Conservation (phyloP, 192 early-diverging fungal genomes). For the Chytriomyces sp. region DNA sequence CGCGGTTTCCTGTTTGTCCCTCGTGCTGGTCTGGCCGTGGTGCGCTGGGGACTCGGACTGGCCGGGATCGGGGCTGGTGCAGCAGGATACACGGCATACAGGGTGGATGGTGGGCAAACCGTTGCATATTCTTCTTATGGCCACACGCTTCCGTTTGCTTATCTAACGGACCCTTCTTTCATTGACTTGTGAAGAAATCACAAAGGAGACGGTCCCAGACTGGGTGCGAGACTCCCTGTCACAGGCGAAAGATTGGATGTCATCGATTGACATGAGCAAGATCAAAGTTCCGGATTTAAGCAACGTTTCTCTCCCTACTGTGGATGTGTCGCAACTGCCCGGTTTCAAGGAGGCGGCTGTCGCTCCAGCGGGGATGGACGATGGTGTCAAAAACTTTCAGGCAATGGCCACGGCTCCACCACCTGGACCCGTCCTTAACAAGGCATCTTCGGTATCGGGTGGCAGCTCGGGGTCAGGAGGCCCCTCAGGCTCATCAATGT, state of each 20-base stretch:
- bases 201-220: conserved; percentile 50
- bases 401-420: conserved; percentile 2
- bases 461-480: conserved; percentile 6
- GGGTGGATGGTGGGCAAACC: conserved; percentile 19
- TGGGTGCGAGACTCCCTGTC: conserved; percentile 48
- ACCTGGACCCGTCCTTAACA: conserved; percentile 50
- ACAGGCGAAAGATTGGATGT: conserved; percentile 42
- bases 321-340: conserved; percentile 19
- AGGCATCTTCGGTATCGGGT: conserved; percentile 42
- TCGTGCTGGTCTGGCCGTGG: conserved; percentile 23
- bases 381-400: conserved; percentile 28
- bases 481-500: conserved; percentile 38
- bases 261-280: conserved; percentile 39
- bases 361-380: conserved; percentile 36
- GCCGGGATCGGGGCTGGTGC: conserved; percentile 34
- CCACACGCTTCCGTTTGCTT: not conserved
- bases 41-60: conserved; percentile 17
- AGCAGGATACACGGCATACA: conserved; percentile 36
- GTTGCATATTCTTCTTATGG: not conserved
- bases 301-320: conserved; percentile 6
- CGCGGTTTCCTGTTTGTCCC: conserved; percentile 31
- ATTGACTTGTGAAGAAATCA: conserved; percentile 25
- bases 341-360: not conserved
- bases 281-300: conserved; percentile 38
- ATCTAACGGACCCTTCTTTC: not conserved